Evolutionary conservation across 345 rosid species (phyloP).

Genomic region (Abelmoschus esculentus): DNA sequence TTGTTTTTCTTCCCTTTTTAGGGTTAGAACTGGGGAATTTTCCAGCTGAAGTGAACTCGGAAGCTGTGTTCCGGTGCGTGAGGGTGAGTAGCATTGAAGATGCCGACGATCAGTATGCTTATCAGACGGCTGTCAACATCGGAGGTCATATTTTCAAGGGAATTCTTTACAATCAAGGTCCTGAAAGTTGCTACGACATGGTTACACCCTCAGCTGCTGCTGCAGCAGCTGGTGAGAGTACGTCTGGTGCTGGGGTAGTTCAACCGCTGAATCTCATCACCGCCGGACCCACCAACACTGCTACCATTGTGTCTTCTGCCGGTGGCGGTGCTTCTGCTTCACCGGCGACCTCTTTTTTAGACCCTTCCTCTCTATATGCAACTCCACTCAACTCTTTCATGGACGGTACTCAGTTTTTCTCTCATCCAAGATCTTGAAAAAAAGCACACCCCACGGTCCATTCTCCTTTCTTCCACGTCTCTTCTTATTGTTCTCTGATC

Average conservation of each 20-base stretch:
- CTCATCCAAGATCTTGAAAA: conserved; percentile 35
- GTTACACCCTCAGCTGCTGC: background rate
- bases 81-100: conserved; percentile 66
- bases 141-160: conserved; percentile 90
- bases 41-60: conserved; percentile 59
- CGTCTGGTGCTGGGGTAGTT: conserved; percentile 34
- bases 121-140: conserved; percentile 76
- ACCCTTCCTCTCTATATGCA: conserved; percentile 49
- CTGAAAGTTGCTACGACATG: conserved; percentile 30
- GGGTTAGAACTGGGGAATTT: conserved; percentile 72
- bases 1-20: conserved; percentile 12
- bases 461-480: conserved; percentile 3
- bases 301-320: conserved; percentile 3
- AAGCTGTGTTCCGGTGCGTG: conserved; percentile 71
- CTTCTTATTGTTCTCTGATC: background rate
- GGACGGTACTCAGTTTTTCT: conserved; percentile 70
- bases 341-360: conserved; percentile 24
- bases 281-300: background rate
- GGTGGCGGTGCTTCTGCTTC: conserved; percentile 20
- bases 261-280: conserved; percentile 10
- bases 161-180: conserved; percentile 83
- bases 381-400: conserved; percentile 46
- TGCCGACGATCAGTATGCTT: conserved; percentile 65
- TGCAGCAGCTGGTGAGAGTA: conserved; percentile 21
- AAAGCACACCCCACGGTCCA: background rate